Evolutionary conservation across 129 eudicot species (phyloP).

Genomic region (Chrysanthemum seticuspe): DNA sequence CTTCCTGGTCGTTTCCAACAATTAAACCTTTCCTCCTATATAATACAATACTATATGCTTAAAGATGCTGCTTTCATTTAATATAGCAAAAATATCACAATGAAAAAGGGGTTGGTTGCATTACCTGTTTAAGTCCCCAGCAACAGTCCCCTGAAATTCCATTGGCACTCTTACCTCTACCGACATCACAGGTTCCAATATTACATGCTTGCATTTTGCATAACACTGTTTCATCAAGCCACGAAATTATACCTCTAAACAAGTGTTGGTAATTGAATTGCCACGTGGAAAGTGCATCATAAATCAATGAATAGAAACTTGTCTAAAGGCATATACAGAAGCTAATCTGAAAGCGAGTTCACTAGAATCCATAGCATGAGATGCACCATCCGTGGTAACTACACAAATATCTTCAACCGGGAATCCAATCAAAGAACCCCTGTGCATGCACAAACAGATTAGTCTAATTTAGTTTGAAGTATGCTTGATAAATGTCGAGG

Average conservation of each 20-base stretch:
- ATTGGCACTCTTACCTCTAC: slow-evolving; percentile 85
- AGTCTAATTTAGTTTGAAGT: slow-evolving; percentile 1
- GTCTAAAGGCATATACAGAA: slow-evolving; percentile 94
- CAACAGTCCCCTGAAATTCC: slow-evolving; percentile 93
- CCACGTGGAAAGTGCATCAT: background rate
- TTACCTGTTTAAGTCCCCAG: slow-evolving; percentile 96
- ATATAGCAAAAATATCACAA: slow-evolving; percentile 8
- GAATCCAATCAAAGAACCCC: slow-evolving; percentile 94
- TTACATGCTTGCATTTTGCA: slow-evolving; percentile 72
- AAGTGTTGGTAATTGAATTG: background rate
- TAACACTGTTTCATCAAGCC: slow-evolving; percentile 58
- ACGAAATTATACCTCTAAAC: slow-evolving; percentile 3
- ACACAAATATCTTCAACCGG: slow-evolving; percentile 89
- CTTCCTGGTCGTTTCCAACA: slow-evolving; percentile 97
- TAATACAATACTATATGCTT: slow-evolving; percentile 9
- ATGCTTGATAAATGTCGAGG: no score
- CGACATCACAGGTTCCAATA: slow-evolving; percentile 94
- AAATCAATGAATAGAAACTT: slow-evolving; percentile 33
- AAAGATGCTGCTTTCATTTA: background rate
- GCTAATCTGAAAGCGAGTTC: slow-evolving; percentile 99
- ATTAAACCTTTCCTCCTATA: slow-evolving; percentile 95
- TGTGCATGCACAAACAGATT: slow-evolving; percentile 35
- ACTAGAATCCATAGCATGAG: slow-evolving; percentile 98
- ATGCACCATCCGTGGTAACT: slow-evolving; percentile 80
- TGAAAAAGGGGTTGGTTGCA: background rate